Evolutionary conservation across 164 flowering plant genomes (phyloP), one percentile per base, ranked within the genome.

Genomic region (Macadamia tetraphylla): DNA sequence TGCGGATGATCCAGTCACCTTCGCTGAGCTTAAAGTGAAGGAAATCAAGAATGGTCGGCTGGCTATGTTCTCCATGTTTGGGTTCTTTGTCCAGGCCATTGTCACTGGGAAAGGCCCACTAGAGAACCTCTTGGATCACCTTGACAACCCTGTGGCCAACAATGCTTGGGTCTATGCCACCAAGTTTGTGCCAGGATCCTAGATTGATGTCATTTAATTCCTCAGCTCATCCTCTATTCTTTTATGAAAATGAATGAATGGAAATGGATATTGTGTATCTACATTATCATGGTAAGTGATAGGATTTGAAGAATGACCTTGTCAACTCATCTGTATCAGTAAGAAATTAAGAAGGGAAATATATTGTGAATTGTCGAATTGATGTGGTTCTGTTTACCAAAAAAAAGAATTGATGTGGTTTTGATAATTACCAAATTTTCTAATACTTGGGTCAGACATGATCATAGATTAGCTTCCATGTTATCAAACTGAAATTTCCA

Each of bases 131-230:
- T 65, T 80, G 79, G 83, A 80, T 43, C 80, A 80, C 68, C 79
- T 77, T 44, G 83, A 75, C 57, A 75, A 75, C 74, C 83, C 83
- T 48, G 83, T 80, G 30, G 83, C 83, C 30, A 80, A 80, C 79
- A 80, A 80, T 64, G 83, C 80, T 0, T 80, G 80, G 83, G 81
- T 75, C 14, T 80, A 77, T 40, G 83, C 83, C 73, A 80, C 83
- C 64, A 80, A 80, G 67, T 80, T 77, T 53, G 81, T 71, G 30
- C 83, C 83, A 31, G 80, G 83, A 60, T 80, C 83, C 51, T 80
- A 73, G 35, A 48, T 58, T 62, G 14, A 31, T 60, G 6, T 29
- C 10, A 8, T 58, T 58, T 58, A n/a, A 2, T 58, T 12, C 14
- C 35, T 58, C n/a, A 35, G 40, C 5, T 35, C 23, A 23, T 23